Conservation (phyloP, 2,329 filamentous ascomycete species). For the Calonectria hawksworthii region DNA sequence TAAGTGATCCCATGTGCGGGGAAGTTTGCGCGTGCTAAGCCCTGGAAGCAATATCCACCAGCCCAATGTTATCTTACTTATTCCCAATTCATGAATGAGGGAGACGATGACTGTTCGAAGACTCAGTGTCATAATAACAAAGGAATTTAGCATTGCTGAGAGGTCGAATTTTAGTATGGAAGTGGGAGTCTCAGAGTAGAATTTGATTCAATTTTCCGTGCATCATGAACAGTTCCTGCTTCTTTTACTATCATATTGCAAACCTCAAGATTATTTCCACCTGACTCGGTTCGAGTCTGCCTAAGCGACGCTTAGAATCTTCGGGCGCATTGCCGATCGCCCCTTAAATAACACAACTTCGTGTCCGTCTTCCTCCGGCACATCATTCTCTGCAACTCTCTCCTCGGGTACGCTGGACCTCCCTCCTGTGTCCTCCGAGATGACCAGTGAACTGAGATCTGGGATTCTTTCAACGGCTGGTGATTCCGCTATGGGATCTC, state of each 20-base stretch:
- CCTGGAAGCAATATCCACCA: neutral
- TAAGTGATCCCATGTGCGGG: neutral
- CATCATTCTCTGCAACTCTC: neutral
- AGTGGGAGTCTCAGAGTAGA: too few species aligned
- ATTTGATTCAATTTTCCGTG: neutral
- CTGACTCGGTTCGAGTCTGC: neutral
- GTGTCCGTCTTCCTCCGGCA: neutral
- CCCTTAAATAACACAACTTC: conserved; percentile 8
- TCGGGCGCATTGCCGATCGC: neutral
- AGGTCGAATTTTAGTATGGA: neutral
- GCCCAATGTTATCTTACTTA: neutral
- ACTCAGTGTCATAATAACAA: neutral
- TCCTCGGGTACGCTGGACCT: neutral
- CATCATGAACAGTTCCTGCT: neutral
- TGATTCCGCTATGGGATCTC: neutral
- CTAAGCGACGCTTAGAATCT: neutral
- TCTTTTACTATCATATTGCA: neutral
- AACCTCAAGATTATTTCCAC: neutral
- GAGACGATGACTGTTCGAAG: neutral
- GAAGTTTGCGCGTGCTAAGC: neutral
- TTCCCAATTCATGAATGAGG: neutral
- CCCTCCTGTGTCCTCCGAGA: neutral
- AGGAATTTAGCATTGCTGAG: neutral
- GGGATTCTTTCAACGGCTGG: neutral
- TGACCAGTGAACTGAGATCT: neutral